Evolutionary conservation across 371 early-diverging fungal genomes (phyloP), one percentile per base, ranked within the genome.

Genomic region (Actinomortierella ambigua): DNA sequence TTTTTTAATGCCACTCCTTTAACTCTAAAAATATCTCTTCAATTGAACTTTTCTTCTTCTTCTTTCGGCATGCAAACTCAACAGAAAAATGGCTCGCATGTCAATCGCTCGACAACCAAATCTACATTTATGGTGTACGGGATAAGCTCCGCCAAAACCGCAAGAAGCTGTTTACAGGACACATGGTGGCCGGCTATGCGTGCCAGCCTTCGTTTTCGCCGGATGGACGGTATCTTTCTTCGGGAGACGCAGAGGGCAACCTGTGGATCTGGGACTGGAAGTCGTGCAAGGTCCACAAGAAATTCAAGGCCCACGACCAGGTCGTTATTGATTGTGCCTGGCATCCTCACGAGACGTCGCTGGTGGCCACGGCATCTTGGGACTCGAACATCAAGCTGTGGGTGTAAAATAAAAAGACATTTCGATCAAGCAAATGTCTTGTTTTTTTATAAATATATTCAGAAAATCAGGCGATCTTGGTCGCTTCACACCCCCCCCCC

Each of bases 201-300:
- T 98, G 97, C 81, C 90, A 97, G 66, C 93, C 95, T 13, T 87
- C 88, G 17, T 94, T 97, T 77, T 93, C 95, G 7, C 92, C 97
- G 15, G 98, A 99, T 69, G 96, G 96, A 3, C 81, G 92, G 50
- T 93, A 90, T 65, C 65, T 99, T 41, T 88, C 89, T 53, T 90
- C 91, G 22, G 99, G 99, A 46, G 99, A 99, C 76, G 86, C 93
- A 0, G 95, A 93, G 75, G 99, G 99, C 18, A 84, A 85, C 63
- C 82, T 97, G 40, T 95, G 92, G 92, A 88, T 93, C 78, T 99
- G 98, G 98, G 93, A 97, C 67, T 98, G 96, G 95, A 95, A 95
- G 79, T 83, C 94, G n/a, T 84, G 90, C 63, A 86, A 89, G 59
- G 86, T 95, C 1, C 75, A 66, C 61, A 85, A 84, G 20, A 95